phyloP scores from a whole-genome alignment of 2,329 filamentous ascomycete genomes.

The Verticillium dahliae region DNA sequence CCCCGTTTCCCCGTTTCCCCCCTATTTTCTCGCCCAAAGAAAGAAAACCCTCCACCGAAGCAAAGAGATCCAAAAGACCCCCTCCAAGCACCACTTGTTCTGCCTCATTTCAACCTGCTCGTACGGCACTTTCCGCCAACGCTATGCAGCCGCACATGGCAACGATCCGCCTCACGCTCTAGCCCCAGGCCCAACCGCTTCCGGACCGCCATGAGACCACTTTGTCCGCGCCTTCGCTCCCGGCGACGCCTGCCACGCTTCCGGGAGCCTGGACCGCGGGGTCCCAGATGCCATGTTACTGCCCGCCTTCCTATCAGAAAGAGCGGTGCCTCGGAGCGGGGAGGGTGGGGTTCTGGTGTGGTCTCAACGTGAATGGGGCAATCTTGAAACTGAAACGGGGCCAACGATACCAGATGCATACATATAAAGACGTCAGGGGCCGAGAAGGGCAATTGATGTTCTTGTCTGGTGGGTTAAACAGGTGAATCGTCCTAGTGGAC shows the following conservation, averaged over 20 bases:
- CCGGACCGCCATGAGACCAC: not conserved
- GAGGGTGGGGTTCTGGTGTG: not conserved
- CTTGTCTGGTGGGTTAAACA: too few species aligned
- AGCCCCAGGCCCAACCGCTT: not conserved
- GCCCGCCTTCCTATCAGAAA: not conserved
- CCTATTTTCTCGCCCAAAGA: too few species aligned
- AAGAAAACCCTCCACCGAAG: too few species aligned
- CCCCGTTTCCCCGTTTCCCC: not conserved
- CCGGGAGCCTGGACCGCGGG: not conserved
- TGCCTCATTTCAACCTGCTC: too few species aligned
- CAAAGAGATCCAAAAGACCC: not conserved
- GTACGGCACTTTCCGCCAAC: not conserved
- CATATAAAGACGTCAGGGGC: too few species aligned
- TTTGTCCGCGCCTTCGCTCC: not conserved
- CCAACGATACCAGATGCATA: too few species aligned
- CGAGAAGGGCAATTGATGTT: too few species aligned
- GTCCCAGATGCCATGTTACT: not conserved
- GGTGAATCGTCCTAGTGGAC: too few species aligned
- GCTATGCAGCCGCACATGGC: not conserved
- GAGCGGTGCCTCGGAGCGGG: not conserved
- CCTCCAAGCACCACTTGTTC: not conserved
- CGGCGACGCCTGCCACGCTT: not conserved
- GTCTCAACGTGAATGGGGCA: too few species aligned
- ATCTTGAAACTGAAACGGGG: too few species aligned
- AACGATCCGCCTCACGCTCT: not conserved